Evolutionary conservation across 495 filamentous ascomycete genomes (phyloP).

Genomic region (Neurospora tetrasperma): DNA sequence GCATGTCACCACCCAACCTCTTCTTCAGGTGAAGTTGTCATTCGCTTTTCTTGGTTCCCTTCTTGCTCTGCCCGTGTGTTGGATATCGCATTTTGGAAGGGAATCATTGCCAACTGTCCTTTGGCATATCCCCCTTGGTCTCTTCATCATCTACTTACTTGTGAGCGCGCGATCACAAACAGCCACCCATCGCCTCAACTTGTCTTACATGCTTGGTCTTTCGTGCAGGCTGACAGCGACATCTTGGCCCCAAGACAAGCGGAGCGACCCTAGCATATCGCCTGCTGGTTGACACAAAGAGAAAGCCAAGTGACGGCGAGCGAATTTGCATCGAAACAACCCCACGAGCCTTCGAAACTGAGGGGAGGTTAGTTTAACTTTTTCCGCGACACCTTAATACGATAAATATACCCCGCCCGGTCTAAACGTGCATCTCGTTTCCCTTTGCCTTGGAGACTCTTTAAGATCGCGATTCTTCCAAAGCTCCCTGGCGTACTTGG

Average conservation of each 20-base stretch:
- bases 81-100: neutral
- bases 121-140: neutral
- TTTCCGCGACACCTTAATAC: neutral
- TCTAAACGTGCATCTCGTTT: neutral
- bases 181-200: neutral
- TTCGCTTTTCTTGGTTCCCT: neutral
- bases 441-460: neutral
- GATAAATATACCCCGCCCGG: neutral
- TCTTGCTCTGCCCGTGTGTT: neutral
- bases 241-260: neutral
- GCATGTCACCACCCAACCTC: neutral
- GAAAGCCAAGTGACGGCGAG: neutral
- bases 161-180: neutral
- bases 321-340: neutral
- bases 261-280: neutral
- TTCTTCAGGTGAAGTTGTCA: neutral
- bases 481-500: neutral
- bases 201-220: neutral
- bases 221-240: neutral
- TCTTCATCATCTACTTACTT: neutral
- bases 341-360: neutral
- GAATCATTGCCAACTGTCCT: neutral
- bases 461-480: neutral
- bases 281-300: neutral
- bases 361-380: neutral